A percentile compares a stretch with the other conserved stretches of the same genome.
phyloP scores from a whole-genome alignment of 2,329 filamentous ascomycete species.

The Blastomyces silverae region DNA sequence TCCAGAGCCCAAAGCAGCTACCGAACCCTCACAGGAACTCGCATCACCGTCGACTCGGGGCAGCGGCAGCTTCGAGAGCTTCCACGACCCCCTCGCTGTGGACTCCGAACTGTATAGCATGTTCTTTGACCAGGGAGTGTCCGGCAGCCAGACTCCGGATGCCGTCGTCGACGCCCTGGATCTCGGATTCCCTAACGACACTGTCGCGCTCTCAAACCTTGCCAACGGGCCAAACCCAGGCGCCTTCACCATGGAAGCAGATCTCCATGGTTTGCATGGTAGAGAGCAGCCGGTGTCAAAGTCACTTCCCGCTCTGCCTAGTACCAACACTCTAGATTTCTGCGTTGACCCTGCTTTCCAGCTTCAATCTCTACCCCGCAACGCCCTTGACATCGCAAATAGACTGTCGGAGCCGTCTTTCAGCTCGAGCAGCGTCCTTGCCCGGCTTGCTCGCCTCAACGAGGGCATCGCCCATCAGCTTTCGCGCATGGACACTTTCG shows the following conservation, averaged over 20 bases:
- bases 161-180: background rate
- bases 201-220: background rate
- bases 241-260: background rate
- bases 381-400: background rate
- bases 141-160: background rate
- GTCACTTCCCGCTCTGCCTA: background rate
- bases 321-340: background rate
- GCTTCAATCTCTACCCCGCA: background rate
- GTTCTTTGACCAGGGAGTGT: background rate
- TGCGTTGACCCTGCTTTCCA: background rate
- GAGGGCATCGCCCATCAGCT: background rate
- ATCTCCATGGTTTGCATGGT: background rate
- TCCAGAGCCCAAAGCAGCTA: background rate
- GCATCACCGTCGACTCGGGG: background rate
- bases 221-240: background rate
- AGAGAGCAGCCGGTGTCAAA: background rate
- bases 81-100: background rate
- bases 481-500: background rate
- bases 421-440: background rate
- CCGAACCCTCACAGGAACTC: background rate
- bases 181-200: background rate
- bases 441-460: background rate
- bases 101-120: background rate
- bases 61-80: background rate
- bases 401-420: background rate